Evolutionary conservation across 495 filamentous ascomycete species (phyloP).

Genomic region (Neohortaea acidophila): DNA sequence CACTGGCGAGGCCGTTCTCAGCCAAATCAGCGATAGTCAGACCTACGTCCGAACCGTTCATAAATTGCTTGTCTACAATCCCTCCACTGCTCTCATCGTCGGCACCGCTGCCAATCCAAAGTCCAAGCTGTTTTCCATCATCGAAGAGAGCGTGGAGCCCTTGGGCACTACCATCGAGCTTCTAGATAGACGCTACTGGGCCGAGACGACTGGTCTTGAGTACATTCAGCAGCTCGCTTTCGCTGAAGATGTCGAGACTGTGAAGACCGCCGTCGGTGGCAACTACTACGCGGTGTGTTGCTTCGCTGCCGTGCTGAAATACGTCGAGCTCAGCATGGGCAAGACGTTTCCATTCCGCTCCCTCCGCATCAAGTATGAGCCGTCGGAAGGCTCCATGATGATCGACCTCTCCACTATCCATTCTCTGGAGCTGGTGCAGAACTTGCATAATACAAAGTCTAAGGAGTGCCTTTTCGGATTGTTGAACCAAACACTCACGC

Average conservation of each 20-base stretch:
- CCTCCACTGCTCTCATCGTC: conserved; percentile 58
- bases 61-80: conserved; percentile 65
- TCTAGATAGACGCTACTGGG: conserved; percentile 76
- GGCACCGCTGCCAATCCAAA: conserved; percentile 48
- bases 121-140: conserved; percentile 61
- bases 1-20: conserved; percentile 67
- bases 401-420: conserved; percentile 76
- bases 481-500: conserved; percentile 69
- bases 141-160: conserved; percentile 50
- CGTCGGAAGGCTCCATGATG: conserved; percentile 88
- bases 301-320: conserved; percentile 73
- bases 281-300: conserved; percentile 88
- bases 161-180: conserved; percentile 40
- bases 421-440: conserved; percentile 81
- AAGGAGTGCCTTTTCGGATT: conserved; percentile 69
- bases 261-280: conserved; percentile 60
- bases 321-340: conserved; percentile 52
- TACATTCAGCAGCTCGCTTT: conserved; percentile 69
- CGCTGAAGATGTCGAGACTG: conserved; percentile 56
- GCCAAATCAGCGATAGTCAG: conserved; percentile 81
- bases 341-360: conserved; percentile 58
- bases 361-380: conserved; percentile 69
- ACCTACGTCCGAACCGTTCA: conserved; percentile 72
- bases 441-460: conserved; percentile 57
- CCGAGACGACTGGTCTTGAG: conserved; percentile 63